Evolutionary conservation across 495 filamentous ascomycete species (phyloP).

Genomic region (Trichocladium uniseriatum): DNA sequence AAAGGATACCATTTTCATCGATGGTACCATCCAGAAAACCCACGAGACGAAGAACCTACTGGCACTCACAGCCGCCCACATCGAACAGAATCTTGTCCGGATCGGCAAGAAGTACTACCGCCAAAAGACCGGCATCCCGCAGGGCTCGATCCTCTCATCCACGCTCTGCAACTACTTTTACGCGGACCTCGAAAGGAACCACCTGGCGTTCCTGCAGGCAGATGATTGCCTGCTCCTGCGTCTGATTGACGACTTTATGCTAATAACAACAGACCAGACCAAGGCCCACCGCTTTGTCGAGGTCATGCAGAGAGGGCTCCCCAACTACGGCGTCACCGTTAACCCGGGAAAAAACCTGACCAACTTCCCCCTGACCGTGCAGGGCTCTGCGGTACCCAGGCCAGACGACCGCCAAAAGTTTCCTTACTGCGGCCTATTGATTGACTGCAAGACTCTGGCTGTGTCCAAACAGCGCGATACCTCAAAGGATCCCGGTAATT

Average conservation of each 20-base stretch:
- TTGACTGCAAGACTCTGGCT: conserved; percentile 69
- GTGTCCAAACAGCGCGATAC: conserved; percentile 36
- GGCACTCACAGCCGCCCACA: conserved; percentile 61
- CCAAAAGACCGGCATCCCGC: conserved; percentile 82
- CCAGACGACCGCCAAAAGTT: conserved; percentile 45
- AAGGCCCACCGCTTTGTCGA: conserved; percentile 63
- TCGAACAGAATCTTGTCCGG: conserved; percentile 73
- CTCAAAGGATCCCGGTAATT: conserved; percentile 21
- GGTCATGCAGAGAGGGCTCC: conserved; percentile 69
- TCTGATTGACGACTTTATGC: conserved; percentile 84
- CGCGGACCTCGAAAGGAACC: conserved; percentile 64
- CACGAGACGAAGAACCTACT: conserved; percentile 53
- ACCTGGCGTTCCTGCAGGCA: conserved; percentile 54
- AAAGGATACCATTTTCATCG: conserved; percentile 67
- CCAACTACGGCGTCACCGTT: conserved; percentile 70
- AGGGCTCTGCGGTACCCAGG: conserved; percentile 45
- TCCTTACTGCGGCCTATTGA: conserved; percentile 77
- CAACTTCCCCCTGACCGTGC: conserved; percentile 65
- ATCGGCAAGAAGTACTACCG: conserved; percentile 85
- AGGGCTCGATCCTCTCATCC: conserved; percentile 80
- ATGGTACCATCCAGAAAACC: conserved; percentile 45
- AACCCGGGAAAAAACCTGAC: conserved; percentile 71
- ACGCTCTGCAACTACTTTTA: conserved; percentile 93
- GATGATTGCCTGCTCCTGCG: conserved; percentile 59
- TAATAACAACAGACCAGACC: conserved; percentile 60